These are phyloP conservation scores for Leptographium flavum DNA, from an alignment of 2,329 filamentous ascomycete genomes.

Conservation along the genomic window DNA sequence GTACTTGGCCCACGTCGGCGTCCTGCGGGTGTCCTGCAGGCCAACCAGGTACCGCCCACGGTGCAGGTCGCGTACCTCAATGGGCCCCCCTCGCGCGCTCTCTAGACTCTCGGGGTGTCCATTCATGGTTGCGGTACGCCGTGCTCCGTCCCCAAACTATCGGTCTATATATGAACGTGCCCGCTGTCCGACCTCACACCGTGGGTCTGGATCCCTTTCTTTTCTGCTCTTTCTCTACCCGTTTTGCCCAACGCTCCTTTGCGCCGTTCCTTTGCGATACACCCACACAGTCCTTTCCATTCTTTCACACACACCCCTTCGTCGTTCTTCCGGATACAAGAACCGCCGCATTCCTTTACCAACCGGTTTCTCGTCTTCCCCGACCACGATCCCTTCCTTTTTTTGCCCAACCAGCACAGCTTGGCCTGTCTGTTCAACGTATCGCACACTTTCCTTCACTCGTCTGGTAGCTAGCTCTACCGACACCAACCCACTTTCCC, in stretches of 20 bases:
- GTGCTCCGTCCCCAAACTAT: no score
- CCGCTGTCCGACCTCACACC: background rate
- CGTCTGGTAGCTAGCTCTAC: no score
- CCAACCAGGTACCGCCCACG: background rate
- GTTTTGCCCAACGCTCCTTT: background rate
- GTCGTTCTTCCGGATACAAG: background rate
- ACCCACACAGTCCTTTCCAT: background rate
- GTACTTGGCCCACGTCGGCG: background rate
- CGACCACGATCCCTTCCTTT: conserved; percentile 1
- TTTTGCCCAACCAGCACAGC: background rate
- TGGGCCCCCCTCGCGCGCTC: no score
- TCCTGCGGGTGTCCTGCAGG: background rate
- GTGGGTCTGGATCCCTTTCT: background rate
- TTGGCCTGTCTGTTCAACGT: background rate
- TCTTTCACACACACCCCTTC: no score
- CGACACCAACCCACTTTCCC: no score
- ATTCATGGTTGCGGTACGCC: background rate
- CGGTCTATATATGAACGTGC: background rate
- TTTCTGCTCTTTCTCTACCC: background rate
- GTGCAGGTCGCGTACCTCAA: background rate
- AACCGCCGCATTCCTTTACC: background rate
- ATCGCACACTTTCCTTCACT: background rate
- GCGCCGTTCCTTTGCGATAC: background rate
- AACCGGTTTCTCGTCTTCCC: background rate
- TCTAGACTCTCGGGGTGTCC: no score